Conservation (phyloP, 78 protist species). For the Dictyostelium discoideum region dicty_2.7 NC_007090.3:3125501-3126000, state of each 20-base stretch:
- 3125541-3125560: constrained; percentile 26
- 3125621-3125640: constrained; percentile 24
- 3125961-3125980: background rate
- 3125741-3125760: background rate
- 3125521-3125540: constrained; percentile 1
- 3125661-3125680: constrained; percentile 32
- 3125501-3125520: background rate
- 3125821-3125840: background rate
- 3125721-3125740: constrained; percentile 4
- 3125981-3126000: background rate
- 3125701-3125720: constrained; percentile 31
- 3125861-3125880: constrained; percentile 21
- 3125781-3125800: constrained; percentile 5
- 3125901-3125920: constrained; percentile 50
- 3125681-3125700: constrained; percentile 25
- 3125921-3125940: background rate
- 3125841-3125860: constrained; percentile 19
- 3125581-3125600: constrained; percentile 16
- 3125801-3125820: background rate
- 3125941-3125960: background rate
- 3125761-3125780: background rate
- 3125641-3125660: constrained; percentile 57
- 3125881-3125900: constrained; percentile 36
- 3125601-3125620: constrained; percentile 6
- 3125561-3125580: background rate